Percentiles rank a stretch among this genome's conserved stretches.
These are phyloP conservation scores for Xylaria sp. DNA, from an alignment of 2,329 filamentous ascomycete genomes.

Conservation along the genomic window DNA sequence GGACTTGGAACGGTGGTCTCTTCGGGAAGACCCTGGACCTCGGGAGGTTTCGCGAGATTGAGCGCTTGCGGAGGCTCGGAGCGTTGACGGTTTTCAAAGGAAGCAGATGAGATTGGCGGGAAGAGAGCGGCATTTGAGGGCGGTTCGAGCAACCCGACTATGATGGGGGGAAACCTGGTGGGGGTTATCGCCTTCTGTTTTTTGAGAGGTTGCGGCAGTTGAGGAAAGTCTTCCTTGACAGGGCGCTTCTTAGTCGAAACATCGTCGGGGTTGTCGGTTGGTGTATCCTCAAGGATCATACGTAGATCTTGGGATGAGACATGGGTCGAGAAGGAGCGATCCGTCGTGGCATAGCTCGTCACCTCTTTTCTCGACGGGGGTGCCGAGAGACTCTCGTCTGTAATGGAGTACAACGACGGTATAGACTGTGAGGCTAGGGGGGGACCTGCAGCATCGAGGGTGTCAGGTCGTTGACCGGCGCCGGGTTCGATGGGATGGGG, in stretches of 20 bases:
- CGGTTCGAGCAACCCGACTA: constrained; percentile 71
- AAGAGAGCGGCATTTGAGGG: constrained; percentile 71
- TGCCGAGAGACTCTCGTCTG: constrained; percentile 44
- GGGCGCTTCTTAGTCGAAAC: constrained; percentile 66
- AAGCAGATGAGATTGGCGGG: constrained; percentile 69
- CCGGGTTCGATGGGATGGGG: constrained; percentile 63
- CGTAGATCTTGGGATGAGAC: constrained; percentile 58
- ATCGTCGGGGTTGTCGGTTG: constrained; percentile 57
- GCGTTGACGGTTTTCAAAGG: constrained; percentile 62
- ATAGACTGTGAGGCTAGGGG: constrained; percentile 47
- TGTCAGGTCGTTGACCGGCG: constrained; percentile 56
- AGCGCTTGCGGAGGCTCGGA: constrained; percentile 58
- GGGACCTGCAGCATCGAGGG: constrained; percentile 45
- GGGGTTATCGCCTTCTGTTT: constrained; percentile 68
- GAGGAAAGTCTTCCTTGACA: constrained; percentile 70
- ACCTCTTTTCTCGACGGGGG: constrained; percentile 43
- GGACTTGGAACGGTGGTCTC: constrained; percentile 47
- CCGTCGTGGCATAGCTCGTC: constrained; percentile 37
- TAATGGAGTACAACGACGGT: constrained; percentile 45
- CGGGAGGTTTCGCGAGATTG: constrained; percentile 50
- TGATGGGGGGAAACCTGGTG: constrained; percentile 70
- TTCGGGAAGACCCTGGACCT: constrained; percentile 41
- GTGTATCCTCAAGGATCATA: constrained; percentile 59
- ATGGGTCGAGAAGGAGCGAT: constrained; percentile 45
- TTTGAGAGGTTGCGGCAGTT: constrained; percentile 72